These are phyloP conservation scores for Sanghuangporus weigelae DNA, from an alignment of 1,284 basidiomycete species.

Conservation along the genomic window DNA sequence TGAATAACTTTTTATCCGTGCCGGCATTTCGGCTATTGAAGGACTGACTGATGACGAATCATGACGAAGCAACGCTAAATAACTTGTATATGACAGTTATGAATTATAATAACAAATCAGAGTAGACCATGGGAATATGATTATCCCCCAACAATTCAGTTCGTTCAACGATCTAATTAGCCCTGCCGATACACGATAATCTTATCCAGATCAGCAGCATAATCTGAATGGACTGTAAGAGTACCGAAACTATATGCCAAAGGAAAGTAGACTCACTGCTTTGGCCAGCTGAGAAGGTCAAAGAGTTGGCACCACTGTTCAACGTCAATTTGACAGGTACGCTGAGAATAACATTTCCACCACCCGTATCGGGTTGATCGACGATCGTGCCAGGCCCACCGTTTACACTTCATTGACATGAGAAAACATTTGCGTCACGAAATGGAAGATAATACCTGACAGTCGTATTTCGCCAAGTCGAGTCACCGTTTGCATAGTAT, in stretches of 20 bases:
- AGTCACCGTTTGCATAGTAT: slow-evolving; percentile 56
- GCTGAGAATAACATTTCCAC: slow-evolving; percentile 46
- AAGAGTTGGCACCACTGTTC: slow-evolving; percentile 44
- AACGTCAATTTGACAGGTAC: slow-evolving; percentile 51
- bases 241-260: neutral
- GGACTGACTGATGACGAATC: neutral
- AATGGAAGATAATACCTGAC: slow-evolving; percentile 36
- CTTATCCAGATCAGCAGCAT: slow-evolving; percentile 57
- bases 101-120: too few species aligned
- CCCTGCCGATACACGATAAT: slow-evolving; percentile 45
- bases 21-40: slow-evolving; percentile 1
- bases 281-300: slow-evolving; percentile 48
- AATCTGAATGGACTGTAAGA: slow-evolving; percentile 33
- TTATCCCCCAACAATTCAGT: neutral
- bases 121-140: too few species aligned
- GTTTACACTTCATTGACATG: slow-evolving; percentile 40
- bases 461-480: slow-evolving; percentile 53
- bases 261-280: slow-evolving; percentile 34
- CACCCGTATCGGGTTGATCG: slow-evolving; percentile 54
- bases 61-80: neutral
- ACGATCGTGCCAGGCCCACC: slow-evolving; percentile 46
- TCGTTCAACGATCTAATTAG: neutral
- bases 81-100: too few species aligned
- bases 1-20: neutral
- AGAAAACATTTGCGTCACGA: neutral